These are phyloP conservation scores for Penicillium sp. DNA, from an alignment of 2,329 filamentous ascomycete species.

Conservation along the genomic window DNA sequence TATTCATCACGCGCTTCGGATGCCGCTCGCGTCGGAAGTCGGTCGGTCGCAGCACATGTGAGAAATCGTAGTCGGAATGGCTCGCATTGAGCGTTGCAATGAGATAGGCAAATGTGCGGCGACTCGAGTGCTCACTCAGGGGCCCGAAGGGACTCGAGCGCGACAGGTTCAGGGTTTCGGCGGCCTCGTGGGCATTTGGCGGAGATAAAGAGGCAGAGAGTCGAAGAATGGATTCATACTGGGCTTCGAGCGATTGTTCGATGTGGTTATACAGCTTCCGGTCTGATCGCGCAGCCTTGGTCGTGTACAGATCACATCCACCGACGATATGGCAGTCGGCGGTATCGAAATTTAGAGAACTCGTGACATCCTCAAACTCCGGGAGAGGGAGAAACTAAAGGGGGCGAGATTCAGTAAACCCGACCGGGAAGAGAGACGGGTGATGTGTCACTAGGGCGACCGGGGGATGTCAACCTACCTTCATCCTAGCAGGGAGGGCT, in stretches of 20 bases:
- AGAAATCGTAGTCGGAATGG: slow-evolving; percentile 96
- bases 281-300: slow-evolving; percentile 89
- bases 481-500: slow-evolving; percentile 4
- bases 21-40: slow-evolving; percentile 87
- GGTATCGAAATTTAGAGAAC: slow-evolving; percentile 93
- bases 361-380: slow-evolving; percentile 87
- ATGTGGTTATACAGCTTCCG: slow-evolving; percentile 98
- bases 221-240: slow-evolving; percentile 83
- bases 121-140: slow-evolving; percentile 80
- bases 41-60: slow-evolving; percentile 78
- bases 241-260: slow-evolving; percentile 83
- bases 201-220: slow-evolving; percentile 85
- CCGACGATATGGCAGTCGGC: slow-evolving; percentile 88
- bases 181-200: slow-evolving; percentile 70
- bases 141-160: slow-evolving; percentile 89
- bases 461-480: slow-evolving; percentile 10
- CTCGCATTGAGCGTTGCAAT: slow-evolving; percentile 96
- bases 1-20: slow-evolving; percentile 77
- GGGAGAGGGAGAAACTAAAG: slow-evolving; percentile 82
- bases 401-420: slow-evolving; percentile 10
- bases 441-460: slow-evolving; percentile 9
- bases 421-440: background rate
- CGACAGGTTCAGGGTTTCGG: slow-evolving; percentile 68
- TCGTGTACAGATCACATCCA: slow-evolving; percentile 94
- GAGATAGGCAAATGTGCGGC: slow-evolving; percentile 89